phyloP scores from a whole-genome alignment of 305 asterid genomes.

The Plantago rigida region DNA sequence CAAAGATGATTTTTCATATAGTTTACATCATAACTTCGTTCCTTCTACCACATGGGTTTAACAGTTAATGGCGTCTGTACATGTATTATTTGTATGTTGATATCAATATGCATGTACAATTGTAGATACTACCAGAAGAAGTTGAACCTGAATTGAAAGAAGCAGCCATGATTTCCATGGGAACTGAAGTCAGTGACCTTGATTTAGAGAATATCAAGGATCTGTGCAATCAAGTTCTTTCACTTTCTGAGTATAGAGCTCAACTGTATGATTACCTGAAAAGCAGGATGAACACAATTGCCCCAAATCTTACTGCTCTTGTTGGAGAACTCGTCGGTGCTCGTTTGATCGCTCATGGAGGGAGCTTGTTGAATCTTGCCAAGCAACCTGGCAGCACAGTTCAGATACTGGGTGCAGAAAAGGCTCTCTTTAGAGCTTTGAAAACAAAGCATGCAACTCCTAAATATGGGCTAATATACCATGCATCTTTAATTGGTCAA shows the following conservation, averaged over 20 bases:
- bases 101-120: conserved; percentile 13
- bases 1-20: too few species aligned
- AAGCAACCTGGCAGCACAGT: conserved; percentile 98
- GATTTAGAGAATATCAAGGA: conserved; percentile 85
- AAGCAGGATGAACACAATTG: conserved; percentile 91
- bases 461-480: conserved; percentile 87
- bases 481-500: conserved; percentile 91
- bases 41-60: too few species aligned
- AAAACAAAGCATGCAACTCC: conserved; percentile 97
- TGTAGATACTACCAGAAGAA: conserved; percentile 70
- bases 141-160: conserved; percentile 74
- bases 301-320: conserved; percentile 92
- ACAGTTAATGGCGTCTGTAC: too few species aligned
- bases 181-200: conserved; percentile 89
- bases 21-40: too few species aligned
- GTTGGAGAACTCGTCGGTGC: conserved; percentile 99
- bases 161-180: conserved; percentile 88
- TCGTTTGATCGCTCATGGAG: conserved; percentile 94
- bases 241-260: conserved; percentile 86
- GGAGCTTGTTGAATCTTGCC: conserved; percentile 87
- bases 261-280: conserved; percentile 77
- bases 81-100: neutral
- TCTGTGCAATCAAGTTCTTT: conserved; percentile 79
- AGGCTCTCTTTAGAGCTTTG: conserved; percentile 88
- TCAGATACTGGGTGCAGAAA: conserved; percentile 95